Conservation (phyloP, 2,329 filamentous ascomycete genomes). For the Lachnellula cervina region DNA sequence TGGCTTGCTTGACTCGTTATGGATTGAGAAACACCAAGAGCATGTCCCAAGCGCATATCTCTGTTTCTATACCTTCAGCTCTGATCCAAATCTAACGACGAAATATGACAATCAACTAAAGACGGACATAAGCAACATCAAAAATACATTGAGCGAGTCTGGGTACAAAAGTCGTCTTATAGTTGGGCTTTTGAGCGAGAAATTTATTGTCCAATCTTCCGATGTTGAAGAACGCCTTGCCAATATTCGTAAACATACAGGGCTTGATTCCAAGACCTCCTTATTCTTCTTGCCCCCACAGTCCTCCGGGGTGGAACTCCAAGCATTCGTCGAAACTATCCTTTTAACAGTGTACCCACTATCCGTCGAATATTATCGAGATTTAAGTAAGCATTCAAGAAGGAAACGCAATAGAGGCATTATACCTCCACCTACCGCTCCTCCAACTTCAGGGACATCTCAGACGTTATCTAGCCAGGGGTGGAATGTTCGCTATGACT, state of each 20-base stretch:
- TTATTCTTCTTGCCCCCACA: slow-evolving; percentile 78
- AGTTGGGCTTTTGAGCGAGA: slow-evolving; percentile 72
- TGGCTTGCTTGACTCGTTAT: slow-evolving; percentile 74
- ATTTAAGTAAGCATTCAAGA: slow-evolving; percentile 85
- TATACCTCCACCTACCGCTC: slow-evolving; percentile 74
- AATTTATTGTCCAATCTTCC: slow-evolving; percentile 49
- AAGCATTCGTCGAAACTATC: slow-evolving; percentile 68
- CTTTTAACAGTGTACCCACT: slow-evolving; percentile 67
- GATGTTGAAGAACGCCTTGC: slow-evolving; percentile 72
- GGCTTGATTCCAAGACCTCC: slow-evolving; percentile 72
- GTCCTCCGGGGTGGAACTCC: slow-evolving; percentile 65
- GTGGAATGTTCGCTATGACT: slow-evolving; percentile 93
- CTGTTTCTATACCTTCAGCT: slow-evolving; percentile 73
- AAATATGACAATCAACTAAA: slow-evolving; percentile 85
- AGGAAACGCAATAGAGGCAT: slow-evolving; percentile 79
- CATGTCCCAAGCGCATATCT: slow-evolving; percentile 75
- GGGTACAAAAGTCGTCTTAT: slow-evolving; percentile 75
- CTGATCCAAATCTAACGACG: slow-evolving; percentile 67
- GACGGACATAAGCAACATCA: slow-evolving; percentile 75
- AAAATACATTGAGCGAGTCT: slow-evolving; percentile 59
- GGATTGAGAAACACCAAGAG: slow-evolving; percentile 86
- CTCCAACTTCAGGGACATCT: slow-evolving; percentile 77
- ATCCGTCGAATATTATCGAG: slow-evolving; percentile 85
- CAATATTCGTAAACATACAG: slow-evolving; percentile 72
- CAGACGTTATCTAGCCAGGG: slow-evolving; percentile 79